Percentiles rank a stretch among this genome's conserved stretches.
These are phyloP conservation scores for Ilex asprella DNA, from an alignment of 257 asterid species.

Conservation along the genomic window DNA sequence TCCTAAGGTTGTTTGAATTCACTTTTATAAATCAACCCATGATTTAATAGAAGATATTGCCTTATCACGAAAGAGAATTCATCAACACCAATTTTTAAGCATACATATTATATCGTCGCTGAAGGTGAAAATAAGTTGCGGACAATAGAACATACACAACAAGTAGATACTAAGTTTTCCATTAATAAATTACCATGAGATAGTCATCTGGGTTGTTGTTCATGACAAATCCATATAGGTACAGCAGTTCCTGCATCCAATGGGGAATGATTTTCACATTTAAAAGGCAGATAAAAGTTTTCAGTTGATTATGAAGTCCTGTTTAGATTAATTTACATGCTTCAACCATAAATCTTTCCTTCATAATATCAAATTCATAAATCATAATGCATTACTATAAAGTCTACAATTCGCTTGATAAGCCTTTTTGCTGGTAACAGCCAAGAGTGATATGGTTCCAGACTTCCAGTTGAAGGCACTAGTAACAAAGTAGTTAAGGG, in stretches of 20 bases:
- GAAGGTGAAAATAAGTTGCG: not conserved
- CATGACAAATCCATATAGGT: constrained; percentile 84
- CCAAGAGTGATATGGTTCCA: no score
- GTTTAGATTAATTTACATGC: not conserved
- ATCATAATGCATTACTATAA: not conserved
- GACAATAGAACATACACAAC: constrained; percentile 1
- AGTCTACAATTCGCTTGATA: no score
- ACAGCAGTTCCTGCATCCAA: constrained; percentile 77
- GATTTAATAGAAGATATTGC: not conserved
- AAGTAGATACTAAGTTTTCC: not conserved
- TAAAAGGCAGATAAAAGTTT: not conserved
- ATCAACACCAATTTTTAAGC: no score
- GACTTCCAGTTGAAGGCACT: no score
- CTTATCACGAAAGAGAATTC: no score
- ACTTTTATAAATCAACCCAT: not conserved
- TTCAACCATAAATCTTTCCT: not conserved
- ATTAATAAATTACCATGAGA: constrained; percentile 60
- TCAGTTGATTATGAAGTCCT: not conserved
- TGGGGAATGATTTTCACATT: constrained; percentile 8
- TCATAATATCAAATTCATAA: not conserved
- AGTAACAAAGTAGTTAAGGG: no score
- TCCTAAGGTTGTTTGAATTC: not conserved
- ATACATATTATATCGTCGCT: no score
- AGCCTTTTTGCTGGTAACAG: not conserved
- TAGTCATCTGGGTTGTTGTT: constrained; percentile 82